Evolutionary conservation across 345 rosid genomes (phyloP), one percentile per base, ranked within the genome.

Genomic region (Gynandropsis gynandra): DNA sequence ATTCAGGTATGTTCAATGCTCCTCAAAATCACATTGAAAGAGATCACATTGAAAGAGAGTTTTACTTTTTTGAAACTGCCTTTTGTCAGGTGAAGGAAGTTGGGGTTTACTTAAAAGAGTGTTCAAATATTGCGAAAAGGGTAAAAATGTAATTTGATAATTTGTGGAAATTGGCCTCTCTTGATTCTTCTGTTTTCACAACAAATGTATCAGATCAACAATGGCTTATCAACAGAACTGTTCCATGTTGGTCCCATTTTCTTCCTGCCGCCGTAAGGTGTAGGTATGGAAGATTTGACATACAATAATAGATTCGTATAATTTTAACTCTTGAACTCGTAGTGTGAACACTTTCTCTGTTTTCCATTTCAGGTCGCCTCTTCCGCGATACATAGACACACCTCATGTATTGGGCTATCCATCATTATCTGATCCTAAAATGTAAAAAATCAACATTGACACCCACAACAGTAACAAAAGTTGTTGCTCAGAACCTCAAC

Each of bases 231-330:
- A 72, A 73, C 34, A 81, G 89, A 69, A 70, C 72, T 48, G 93
- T 82, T 57, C 97, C 95, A n/a, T 85, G 97, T 53, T 85, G 95
- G 93, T 89, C 95, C 0, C 93, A 77, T 79, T 85, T 85, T 67
- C 55, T 89, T 41, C 59, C 68, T 55, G 20, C 38, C 1, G 67
- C 74, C 60, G 65, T 19, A 55, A 73, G 87, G 29, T 80, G 93
- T 76, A 68, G 68, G 90, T 84, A 75, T 47, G 16, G 39, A 11
- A 13, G 5, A 7, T 14, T 9, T 4, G 9, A 9, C 19, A 9
- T n/a, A n/a, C n/a, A n/a, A n/a, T n/a, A n/a, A n/a, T n/a, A n/a
- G n/a, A n/a, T n/a, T n/a, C n/a, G n/a, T n/a, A n/a, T n/a, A n/a
- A n/a, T n/a, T n/a, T n/a, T n/a, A n/a, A n/a, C n/a, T n/a, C n/a